Base-by-base conservation (phyloP, 192 early-diverging fungal genomes). In the Linnemannia elongata region DNA sequence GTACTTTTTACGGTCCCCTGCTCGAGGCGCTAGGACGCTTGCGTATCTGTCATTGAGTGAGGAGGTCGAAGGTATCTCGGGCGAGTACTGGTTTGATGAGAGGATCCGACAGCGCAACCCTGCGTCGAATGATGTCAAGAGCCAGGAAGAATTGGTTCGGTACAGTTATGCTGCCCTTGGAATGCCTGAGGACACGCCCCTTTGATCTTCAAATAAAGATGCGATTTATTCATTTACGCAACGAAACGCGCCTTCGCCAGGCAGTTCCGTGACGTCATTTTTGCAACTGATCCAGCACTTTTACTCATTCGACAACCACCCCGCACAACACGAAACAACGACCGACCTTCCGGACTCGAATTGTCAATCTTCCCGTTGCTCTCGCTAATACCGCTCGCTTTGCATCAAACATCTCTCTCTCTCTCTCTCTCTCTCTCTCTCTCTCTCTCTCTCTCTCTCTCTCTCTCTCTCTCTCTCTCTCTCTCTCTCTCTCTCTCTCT, bases 31-130 rank as follows among this genome's bases (percentile, higher is more conserved):
- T 20, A 81, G 85, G 52, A 78, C 76, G 17, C 74, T 87, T 68
- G 52, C 63, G 22, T 87, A 87, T 35, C 55, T 87, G 45, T 71
- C 63, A 7, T 39, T 87, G 72, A 87, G 85, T 42, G 85, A 87
- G 72, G 85, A 87, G 76, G 85, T 87, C 2, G 85, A 87, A 27
- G 85, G 85, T 3, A 81, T 87, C 35, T 54, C 75, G n/a, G 85
- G 85, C 35, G 80, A 87, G 72, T 87, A 75, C 42, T 87, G 85
- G 85, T 87, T 87, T 39, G 85, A 87, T 33, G 85, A 87, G 72
- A 75, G 85, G 49, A 87, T 87, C 68, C 76, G 85, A 36, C 75
- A 66, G 49, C 75, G 76, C 6, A 87, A 87, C 68, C 85, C 85
- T 10, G 80, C 63, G 7, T 72, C 85, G 24, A 57, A 74, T 35